Evolutionary conservation across 208 protist genomes (phyloP), one percentile per base, ranked within the genome.

Genomic region (Trypanosoma vivax): DNA sequence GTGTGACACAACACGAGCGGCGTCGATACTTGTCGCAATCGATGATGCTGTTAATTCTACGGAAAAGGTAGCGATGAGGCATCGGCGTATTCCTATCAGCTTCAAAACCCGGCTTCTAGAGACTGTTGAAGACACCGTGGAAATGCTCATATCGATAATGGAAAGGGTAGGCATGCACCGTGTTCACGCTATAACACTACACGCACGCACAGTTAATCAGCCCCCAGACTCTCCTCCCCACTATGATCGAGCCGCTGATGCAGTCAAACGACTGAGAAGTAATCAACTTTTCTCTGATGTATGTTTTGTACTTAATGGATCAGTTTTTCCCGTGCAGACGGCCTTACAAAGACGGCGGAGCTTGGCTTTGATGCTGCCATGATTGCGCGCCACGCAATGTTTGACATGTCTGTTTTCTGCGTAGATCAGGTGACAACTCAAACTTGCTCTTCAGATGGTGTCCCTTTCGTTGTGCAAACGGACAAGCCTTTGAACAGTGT

Each of bases 331-430:
- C 57, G 82, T 29, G 35, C 53, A 35, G 53, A 85, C 49, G 70
- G 71, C 29, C 58, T 31, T n/a, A 33, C 27, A 16, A 88, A 84
- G 58, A 60, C 66, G 9, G 47, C 37, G 14, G 43, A 41, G n/a
- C 87, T 72, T 65, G 80, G 80, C 10, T 91, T 89, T 48, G 83
- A 92, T 45, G 79, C 60, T 1, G 68, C 80, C 13, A 98, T 99
- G 96, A 72, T 98, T n/a, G 96, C 96, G 7, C 88, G 97, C 27
- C 92, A 91, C n/a, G 97, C 96, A 7, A 66, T 98, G 64, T 86
- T 76, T 42, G 96, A 99, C 65, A 73, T 85, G 31, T 79, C 79
- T 3, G 7, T 99, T 98, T 58, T 53, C 50, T 51, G 11, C 4
- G 19, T 1, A 24, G 5, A 9, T 48, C 24, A 23, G 13, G 2